phyloP scores from a whole-genome alignment of 2,329 filamentous ascomycete species.

The Cyanodermella asteris region DNA sequence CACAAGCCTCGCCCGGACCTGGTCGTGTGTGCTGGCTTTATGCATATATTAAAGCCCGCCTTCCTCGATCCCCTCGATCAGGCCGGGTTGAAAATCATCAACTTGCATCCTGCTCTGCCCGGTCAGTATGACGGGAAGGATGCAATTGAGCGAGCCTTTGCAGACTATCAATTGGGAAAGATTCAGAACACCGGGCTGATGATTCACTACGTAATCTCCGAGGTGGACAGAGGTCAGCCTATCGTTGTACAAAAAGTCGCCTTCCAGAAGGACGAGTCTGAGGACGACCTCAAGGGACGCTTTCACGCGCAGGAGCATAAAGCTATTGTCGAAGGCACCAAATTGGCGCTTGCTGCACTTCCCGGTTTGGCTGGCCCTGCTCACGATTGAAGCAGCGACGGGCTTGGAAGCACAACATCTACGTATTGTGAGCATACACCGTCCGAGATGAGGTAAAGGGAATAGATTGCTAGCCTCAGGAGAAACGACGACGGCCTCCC shows the following conservation, averaged over 20 bases:
- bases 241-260: slow-evolving; percentile 50
- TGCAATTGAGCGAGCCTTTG: slow-evolving; percentile 59
- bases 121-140: slow-evolving; percentile 51
- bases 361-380: no score
- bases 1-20: slow-evolving; percentile 43
- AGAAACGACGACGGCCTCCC: no score
- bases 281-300: slow-evolving; percentile 45
- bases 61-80: slow-evolving; percentile 48
- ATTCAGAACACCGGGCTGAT: slow-evolving; percentile 57
- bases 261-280: slow-evolving; percentile 37
- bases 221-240: slow-evolving; percentile 45
- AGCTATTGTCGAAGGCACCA: slow-evolving; percentile 56
- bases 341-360: slow-evolving; percentile 25
- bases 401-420: no score
- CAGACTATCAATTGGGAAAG: slow-evolving; percentile 47
- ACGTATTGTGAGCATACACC: no score
- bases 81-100: slow-evolving; percentile 49
- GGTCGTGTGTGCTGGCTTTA: slow-evolving; percentile 67
- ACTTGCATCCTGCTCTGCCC: slow-evolving; percentile 56
- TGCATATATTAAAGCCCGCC: slow-evolving; percentile 53
- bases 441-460: no score
- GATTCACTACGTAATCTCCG: slow-evolving; percentile 63
- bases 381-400: slow-evolving; percentile 20
- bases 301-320: slow-evolving; percentile 60
- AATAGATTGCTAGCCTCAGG: no score